Evolutionary conservation across 1,139 yeast genomes (phyloP), one percentile per base, ranked within the genome.

Genomic region (Debaryomyces fabryi): DNA sequence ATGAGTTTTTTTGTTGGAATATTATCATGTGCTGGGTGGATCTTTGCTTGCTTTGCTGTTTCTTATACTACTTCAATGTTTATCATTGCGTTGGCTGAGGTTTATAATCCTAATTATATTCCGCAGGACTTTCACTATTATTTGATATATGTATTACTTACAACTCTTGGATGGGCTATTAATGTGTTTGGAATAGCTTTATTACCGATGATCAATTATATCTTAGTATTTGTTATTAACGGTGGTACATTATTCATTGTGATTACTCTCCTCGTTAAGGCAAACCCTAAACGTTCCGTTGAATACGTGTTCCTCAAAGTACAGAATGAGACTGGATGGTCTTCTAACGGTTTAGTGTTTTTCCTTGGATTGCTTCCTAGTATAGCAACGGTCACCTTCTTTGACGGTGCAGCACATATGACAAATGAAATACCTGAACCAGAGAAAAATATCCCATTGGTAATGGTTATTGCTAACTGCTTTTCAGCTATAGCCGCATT

Each of bases 1-100:
- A 57, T 64, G 51, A 71, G 81, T 27, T 79, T 71, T 52, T 50
- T 71, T 49, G 76, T 80, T 50, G 83, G 82, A 29, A 68, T 77
- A 9, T 64, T 78, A 44, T 78, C 81, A 6, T 18, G 20, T 77
- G 78, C 78, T 10, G 83, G 82, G 3, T 65, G 82, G 45, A 70
- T 79, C 3, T 79, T 79, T 59, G 78, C 83, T 10, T 55, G 62
- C 45, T 64, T 63, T 38, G 49, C 62, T 33, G 57, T 62, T 4
- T 58, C 66, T 34, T 60, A 44, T 50, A 70, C 77, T 41, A 76
- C 82, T n/a, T 71, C 82, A 2, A 72, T 77, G 45, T 61, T 56
- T 40, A 68, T 78, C 8, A 63, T 76, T 38, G 67, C 81, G 1
- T 65, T 78, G 47, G 79, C 79, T 6, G 62, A 71, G 29, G 45